Conservation (phyloP, 257 asterid genomes). For the Fraxinus cuspidata region DNA sequence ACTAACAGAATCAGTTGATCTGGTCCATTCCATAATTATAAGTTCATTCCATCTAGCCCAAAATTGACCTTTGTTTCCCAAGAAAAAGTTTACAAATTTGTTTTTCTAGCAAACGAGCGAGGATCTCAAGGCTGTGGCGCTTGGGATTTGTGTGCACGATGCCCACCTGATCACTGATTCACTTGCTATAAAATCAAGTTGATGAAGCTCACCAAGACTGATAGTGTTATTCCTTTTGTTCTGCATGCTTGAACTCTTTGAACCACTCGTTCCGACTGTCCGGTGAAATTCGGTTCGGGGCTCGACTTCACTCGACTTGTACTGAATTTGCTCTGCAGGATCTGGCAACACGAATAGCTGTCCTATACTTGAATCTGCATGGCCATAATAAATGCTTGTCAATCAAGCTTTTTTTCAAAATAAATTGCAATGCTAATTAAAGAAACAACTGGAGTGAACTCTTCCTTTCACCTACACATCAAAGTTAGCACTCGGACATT, state of each 20-base stretch:
- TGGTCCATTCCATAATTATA: not conserved
- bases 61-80: not conserved
- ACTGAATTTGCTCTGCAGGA: slow-evolving; percentile 25
- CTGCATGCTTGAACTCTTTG: slow-evolving; percentile 36
- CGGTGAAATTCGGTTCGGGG: slow-evolving; percentile 33
- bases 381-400: not conserved
- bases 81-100: not conserved
- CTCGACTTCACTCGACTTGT: slow-evolving; percentile 30
- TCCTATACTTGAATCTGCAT: slow-evolving; percentile 43
- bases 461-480: not conserved
- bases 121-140: slow-evolving; percentile 42
- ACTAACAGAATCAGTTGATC: not conserved
- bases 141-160: slow-evolving; percentile 53
- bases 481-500: not conserved
- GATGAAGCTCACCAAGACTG: slow-evolving; percentile 59
- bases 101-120: slow-evolving; percentile 53
- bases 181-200: slow-evolving; percentile 39
- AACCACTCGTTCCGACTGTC: slow-evolving; percentile 27
- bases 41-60: slow-evolving; percentile 5
- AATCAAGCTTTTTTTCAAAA: not conserved
- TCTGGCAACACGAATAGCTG: slow-evolving; percentile 35
- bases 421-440: not conserved
- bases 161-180: slow-evolving; percentile 64
- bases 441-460: not conserved
- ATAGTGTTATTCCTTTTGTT: slow-evolving; percentile 64